A percentile compares a stretch with the other conserved stretches of the same genome.
phyloP scores from a whole-genome alignment of 176 grass and related monocot species.

The Elaeis guineensis region DNA sequence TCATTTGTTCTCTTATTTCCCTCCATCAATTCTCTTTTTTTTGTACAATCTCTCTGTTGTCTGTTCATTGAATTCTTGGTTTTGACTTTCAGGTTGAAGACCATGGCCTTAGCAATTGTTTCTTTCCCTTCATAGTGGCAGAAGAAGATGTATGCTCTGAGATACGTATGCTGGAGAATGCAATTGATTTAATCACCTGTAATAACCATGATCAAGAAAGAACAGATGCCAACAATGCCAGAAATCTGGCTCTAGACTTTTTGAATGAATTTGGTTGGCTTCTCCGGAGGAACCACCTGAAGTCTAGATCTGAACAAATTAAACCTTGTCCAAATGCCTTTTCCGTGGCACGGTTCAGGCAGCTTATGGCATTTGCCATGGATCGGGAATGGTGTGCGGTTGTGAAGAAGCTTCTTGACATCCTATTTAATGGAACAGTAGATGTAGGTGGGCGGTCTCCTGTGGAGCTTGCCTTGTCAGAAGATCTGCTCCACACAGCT shows the following conservation, averaged over 20 bases:
- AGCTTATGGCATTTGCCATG: conserved; percentile 45
- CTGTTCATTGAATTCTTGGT: conserved; percentile 1
- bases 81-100: conserved; percentile 36
- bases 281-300: conserved; percentile 35
- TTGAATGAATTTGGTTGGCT: conserved; percentile 63
- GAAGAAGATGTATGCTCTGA: conserved; percentile 59
- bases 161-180: conserved; percentile 45
- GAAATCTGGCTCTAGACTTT: conserved; percentile 28
- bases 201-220: neutral
- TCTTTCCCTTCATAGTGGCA: conserved; percentile 67
- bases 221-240: conserved; percentile 7
- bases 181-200: conserved; percentile 29
- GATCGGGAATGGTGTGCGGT: conserved; percentile 52
- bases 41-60: neutral
- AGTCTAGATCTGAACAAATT: conserved; percentile 18
- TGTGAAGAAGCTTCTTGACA: conserved; percentile 50
- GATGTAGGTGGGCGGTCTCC: conserved; percentile 29
- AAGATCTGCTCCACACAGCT: conserved; percentile 30
- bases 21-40: conserved; percentile 20
- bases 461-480: conserved; percentile 38
- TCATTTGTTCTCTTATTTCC: conserved; percentile 7
- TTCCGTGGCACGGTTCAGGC: conserved; percentile 31
- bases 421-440: conserved; percentile 40
- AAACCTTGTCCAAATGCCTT: conserved; percentile 22
- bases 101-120: conserved; percentile 53